Conservation (phyloP, 139 green algal genomes). For the Chlamydomonas sp. region DNA sequence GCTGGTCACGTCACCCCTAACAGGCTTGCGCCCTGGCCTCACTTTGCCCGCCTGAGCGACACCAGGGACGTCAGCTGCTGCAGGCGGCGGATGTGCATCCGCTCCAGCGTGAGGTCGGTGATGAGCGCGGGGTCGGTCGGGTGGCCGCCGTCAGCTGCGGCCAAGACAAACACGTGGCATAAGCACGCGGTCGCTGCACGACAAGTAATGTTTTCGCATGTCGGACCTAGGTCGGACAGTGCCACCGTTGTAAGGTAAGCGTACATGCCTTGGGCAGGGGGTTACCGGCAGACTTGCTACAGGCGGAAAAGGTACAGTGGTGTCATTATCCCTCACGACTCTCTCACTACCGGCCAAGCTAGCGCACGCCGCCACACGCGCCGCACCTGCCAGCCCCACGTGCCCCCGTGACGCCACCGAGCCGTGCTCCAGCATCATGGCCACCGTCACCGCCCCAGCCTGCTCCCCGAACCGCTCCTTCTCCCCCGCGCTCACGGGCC, state of each 20-base stretch:
- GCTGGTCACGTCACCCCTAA: background rate
- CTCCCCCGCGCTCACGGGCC: conserved; percentile 32
- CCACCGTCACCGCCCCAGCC: conserved; percentile 44
- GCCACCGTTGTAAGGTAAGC: too few relatives aligned
- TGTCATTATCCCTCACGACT: background rate
- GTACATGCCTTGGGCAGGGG: too few relatives aligned
- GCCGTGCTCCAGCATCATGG: conserved; percentile 47
- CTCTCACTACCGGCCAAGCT: background rate
- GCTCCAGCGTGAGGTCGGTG: conserved; percentile 61
- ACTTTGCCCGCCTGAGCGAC: conserved; percentile 16
- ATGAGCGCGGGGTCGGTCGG: conserved; percentile 32
- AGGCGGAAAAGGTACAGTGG: too few relatives aligned
- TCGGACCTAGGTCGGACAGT: too few relatives aligned
- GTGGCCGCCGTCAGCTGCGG: background rate
- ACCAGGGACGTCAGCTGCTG: conserved; percentile 35
- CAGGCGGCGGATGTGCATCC: conserved; percentile 56
- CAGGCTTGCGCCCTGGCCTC: background rate
- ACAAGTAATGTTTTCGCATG: too few relatives aligned
- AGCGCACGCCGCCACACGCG: background rate
- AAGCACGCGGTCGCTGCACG: too few relatives aligned
- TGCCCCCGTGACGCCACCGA: conserved; percentile 8
- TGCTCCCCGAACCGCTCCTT: conserved; percentile 50
- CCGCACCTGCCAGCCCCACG: conserved; percentile 21
- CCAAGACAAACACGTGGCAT: too few relatives aligned
- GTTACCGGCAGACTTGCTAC: too few relatives aligned